Percentiles rank a stretch among this genome's conserved stretches.
These are phyloP conservation scores for Ramaria sp. DNA, from an alignment of 768 basidiomycete genomes.

Conservation along the genomic window DNA sequence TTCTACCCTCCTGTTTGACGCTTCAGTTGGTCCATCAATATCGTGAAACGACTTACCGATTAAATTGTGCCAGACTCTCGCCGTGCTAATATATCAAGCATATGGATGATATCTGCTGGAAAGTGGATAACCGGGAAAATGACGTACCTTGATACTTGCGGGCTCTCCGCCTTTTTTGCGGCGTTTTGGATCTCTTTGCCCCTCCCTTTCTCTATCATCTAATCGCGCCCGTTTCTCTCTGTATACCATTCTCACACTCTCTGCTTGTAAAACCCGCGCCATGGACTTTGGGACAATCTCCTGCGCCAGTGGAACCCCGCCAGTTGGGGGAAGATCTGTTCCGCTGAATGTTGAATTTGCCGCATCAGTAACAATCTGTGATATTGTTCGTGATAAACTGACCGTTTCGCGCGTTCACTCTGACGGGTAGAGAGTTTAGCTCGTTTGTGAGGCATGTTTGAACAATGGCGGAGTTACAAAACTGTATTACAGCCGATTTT, in stretches of 20 bases:
- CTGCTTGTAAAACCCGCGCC: constrained; percentile 54
- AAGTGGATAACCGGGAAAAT: background rate
- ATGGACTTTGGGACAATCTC: constrained; percentile 66
- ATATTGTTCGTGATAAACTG: constrained; percentile 1
- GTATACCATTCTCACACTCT: constrained; percentile 44
- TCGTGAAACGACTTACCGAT: constrained; percentile 37
- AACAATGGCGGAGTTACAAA: background rate
- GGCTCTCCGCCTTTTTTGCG: constrained; percentile 2
- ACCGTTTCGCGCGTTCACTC: constrained; percentile 34
- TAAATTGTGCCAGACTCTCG: constrained; percentile 69
- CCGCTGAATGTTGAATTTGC: constrained; percentile 36
- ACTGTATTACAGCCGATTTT: too few species aligned
- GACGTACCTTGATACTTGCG: constrained; percentile 1
- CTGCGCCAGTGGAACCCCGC: constrained; percentile 26
- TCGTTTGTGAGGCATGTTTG: constrained; percentile 54
- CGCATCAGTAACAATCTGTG: background rate
- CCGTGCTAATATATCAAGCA: constrained; percentile 44
- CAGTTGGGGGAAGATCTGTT: constrained; percentile 36
- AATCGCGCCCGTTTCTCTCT: constrained; percentile 24
- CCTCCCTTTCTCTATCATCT: background rate
- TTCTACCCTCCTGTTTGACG: constrained; percentile 54
- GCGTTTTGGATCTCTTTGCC: background rate
- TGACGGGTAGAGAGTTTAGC: constrained; percentile 43
- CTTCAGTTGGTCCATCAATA: background rate
- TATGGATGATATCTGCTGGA: background rate